These are phyloP conservation scores for Plenodomus lindquistii DNA, from an alignment of 2,329 filamentous ascomycete genomes.

Conservation along the genomic window DNA sequence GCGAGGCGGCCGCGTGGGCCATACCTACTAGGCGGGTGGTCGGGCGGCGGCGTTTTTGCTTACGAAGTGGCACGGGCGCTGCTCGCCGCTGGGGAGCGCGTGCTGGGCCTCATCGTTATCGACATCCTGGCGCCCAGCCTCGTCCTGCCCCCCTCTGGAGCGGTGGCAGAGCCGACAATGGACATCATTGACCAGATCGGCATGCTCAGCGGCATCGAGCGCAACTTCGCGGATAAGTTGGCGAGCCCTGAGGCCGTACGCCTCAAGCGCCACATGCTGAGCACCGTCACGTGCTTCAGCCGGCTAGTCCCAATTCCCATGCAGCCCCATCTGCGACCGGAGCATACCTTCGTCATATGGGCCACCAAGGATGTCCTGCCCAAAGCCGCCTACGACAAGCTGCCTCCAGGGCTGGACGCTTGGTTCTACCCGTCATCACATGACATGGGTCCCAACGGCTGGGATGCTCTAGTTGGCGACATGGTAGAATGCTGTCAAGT, in stretches of 20 bases:
- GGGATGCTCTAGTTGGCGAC: conserved; percentile 1
- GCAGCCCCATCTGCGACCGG: conserved; percentile 1
- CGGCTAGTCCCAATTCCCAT: conserved; percentile 1
- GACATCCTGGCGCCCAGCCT: background rate
- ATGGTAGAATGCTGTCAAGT: conserved; percentile 1
- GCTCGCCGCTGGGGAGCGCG: conserved; percentile 1
- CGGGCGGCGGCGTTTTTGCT: conserved; percentile 41
- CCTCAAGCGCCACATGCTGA: conserved; percentile 2
- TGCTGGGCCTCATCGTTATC: conserved; percentile 1
- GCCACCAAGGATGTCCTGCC: conserved; percentile 1
- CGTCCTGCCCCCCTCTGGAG: background rate
- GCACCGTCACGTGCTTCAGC: conserved; percentile 3
- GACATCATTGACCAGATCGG: conserved; percentile 1
- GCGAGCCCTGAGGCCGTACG: conserved; percentile 1
- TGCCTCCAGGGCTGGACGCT: conserved; percentile 1
- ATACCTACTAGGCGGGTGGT: conserved; percentile 45
- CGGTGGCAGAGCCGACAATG: conserved; percentile 1
- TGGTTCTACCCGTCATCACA: background rate
- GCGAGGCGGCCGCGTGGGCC: conserved; percentile 31
- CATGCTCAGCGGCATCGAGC: conserved; percentile 2
- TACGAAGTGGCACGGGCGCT: conserved; percentile 26
- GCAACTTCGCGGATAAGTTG: conserved; percentile 1
- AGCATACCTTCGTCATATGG: conserved; percentile 3
- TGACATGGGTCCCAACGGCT: conserved; percentile 2
- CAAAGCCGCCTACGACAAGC: background rate